Evolutionary conservation across 2,329 filamentous ascomycete species (phyloP).

Genomic region (Cordyceps pruinosa): DNA sequence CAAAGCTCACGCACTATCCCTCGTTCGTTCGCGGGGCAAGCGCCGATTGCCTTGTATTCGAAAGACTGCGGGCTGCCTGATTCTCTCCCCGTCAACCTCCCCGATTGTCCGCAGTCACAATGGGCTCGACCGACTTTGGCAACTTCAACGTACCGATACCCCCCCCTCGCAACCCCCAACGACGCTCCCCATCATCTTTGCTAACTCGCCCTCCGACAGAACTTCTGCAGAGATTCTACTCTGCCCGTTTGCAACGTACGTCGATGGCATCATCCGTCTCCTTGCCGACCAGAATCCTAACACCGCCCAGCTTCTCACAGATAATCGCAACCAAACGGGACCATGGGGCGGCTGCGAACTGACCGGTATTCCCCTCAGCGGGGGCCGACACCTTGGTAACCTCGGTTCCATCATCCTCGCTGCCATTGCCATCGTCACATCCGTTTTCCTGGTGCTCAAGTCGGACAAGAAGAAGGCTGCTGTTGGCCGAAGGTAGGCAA

Average conservation of each 20-base stretch:
- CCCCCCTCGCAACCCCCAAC: conserved; percentile 12
- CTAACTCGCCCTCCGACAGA: conserved; percentile 37
- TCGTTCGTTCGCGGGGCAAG: neutral
- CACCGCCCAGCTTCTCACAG: conserved; percentile 53
- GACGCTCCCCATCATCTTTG: neutral
- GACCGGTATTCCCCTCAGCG: conserved; percentile 64
- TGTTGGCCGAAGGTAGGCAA: conserved; percentile 74
- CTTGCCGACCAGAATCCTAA: conserved; percentile 4
- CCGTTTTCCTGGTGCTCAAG: conserved; percentile 63
- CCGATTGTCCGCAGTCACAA: conserved; percentile 29
- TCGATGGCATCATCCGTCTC: conserved; percentile 18
- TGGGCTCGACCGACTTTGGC: conserved; percentile 56
- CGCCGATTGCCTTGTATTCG: neutral
- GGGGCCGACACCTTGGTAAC: conserved; percentile 65
- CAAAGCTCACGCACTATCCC: conserved; percentile 2
- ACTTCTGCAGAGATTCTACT: conserved; percentile 79
- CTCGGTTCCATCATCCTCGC: conserved; percentile 86
- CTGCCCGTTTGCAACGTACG: conserved; percentile 79
- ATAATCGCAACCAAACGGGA: conserved; percentile 51
- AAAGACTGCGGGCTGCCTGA: neutral
- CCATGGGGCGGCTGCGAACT: conserved; percentile 65
- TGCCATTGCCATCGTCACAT: conserved; percentile 64
- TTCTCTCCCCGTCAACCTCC: neutral
- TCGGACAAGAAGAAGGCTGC: conserved; percentile 90
- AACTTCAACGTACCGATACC: conserved; percentile 46